Conservation (phyloP, 2,329 filamentous ascomycete species). For the Neopestalotiopsis rosae region DNA sequence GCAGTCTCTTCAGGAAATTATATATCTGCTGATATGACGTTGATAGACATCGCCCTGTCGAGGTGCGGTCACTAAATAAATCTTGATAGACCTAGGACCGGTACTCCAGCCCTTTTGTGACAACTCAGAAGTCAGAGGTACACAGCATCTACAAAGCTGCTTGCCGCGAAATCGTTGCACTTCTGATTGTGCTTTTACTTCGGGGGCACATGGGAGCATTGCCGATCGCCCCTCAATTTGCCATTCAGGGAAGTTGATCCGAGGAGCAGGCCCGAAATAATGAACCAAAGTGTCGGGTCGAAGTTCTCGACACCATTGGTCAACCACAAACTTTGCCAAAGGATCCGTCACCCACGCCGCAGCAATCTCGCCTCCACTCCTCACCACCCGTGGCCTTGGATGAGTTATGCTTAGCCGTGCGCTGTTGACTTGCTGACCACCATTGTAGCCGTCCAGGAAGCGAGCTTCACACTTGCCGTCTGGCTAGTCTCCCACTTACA, state of each 20-base stretch:
- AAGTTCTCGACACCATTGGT: background rate
- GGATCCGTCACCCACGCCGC: background rate
- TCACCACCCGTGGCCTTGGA: background rate
- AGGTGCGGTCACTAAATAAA: no score
- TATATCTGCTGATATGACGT: no score
- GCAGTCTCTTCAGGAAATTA: no score
- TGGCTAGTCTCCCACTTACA: background rate
- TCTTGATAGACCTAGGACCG: no score
- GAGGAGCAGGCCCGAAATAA: constrained; percentile 9
- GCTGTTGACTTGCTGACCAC: background rate
- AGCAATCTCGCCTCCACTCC: background rate
- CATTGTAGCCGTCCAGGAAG: background rate
- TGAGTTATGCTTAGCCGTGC: background rate
- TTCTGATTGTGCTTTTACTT: background rate
- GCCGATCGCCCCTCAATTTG: constrained; percentile 1
- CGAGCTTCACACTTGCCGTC: background rate
- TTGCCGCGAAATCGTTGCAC: background rate
- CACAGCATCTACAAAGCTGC: background rate
- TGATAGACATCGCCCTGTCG: no score
- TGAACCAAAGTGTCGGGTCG: constrained; percentile 8
- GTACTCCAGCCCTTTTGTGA: no score
- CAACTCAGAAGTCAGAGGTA: background rate
- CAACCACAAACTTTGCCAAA: background rate
- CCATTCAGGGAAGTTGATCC: constrained; percentile 10
- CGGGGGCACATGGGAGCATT: constrained; percentile 2